Base-by-base conservation (phyloP, 2,329 filamentous ascomycete genomes). In the Neofusicoccum sp. region DNA sequence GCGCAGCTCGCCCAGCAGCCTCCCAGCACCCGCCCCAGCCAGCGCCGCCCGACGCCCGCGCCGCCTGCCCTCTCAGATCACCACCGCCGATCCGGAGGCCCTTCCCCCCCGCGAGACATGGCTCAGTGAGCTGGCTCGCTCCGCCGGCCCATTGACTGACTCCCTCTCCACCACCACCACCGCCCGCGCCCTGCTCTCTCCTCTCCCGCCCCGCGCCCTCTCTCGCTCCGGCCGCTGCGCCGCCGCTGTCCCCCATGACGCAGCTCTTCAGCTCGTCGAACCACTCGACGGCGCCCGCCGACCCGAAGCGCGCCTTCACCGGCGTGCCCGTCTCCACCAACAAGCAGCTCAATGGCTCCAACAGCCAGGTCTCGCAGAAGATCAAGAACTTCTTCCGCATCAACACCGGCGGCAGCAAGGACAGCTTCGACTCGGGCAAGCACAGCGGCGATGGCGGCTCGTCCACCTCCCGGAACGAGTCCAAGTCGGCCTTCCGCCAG, bases 401-500 rank as follows among this genome's bases (percentile, higher is more conserved):
- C 74, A 85, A 81, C 71, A 86, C 79, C 70, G 79, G 76, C 60
- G 76, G 76, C 65, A 80, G 75, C 69, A 78, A 77, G 64, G 75
- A 77, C 62, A 71, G 66, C 58, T 73, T 74, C 65, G 69, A 78
- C 60, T 43, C 28, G 36, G 38, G 70, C 65, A 75, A 75, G 65
- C 66, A 73, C 63, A 71, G 68, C 56, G 71, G 73, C 68, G 70
- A 74, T 61, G 77, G 79, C 61, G 78, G 74, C 67, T 71, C 75
- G 31, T 71, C 74, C 6, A 77, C 76, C 3, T 74, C 78, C 65
- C 86, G 86, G 73, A 76, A 83, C 63, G 85, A 89, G 68, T 77
- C 76, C 68, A 91, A 89, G 74, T 83, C 82, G 66, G 82, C 85
- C 59, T 89, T 92, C 73, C 87, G 91, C 69, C 91, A 96, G 75